Conservation (phyloP, 2,329 filamentous ascomycete species). For the Phialophora expanda region DNA sequence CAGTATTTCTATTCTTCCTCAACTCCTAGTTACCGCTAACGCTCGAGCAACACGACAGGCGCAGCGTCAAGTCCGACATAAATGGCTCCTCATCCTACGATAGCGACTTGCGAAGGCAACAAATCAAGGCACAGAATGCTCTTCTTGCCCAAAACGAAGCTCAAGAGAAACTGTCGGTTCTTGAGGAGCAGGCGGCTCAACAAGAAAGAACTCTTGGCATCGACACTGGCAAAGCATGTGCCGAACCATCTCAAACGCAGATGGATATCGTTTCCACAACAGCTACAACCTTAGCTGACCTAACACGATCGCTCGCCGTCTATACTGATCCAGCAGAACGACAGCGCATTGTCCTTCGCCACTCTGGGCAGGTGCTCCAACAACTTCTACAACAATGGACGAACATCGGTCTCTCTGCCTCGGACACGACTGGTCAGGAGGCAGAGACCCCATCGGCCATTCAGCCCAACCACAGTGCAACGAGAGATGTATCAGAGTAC, state of each 20-base stretch:
- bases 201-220: not conserved
- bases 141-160: not conserved
- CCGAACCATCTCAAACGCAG: not conserved
- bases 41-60: not conserved
- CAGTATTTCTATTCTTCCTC: not conserved
- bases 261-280: not conserved
- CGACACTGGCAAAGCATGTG: too few relatives aligned
- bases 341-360: not conserved
- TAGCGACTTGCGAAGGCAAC: not conserved
- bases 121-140: not conserved
- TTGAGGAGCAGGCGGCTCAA: not conserved
- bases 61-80: not conserved
- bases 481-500: not conserved
- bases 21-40: not conserved
- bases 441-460: not conserved
- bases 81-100: not conserved
- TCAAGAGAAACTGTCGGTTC: not conserved
- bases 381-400: conserved; percentile 3
- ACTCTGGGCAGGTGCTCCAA: not conserved
- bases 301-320: not conserved
- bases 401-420: not conserved
- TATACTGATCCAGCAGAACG: not conserved
- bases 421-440: not conserved
- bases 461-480: too few relatives aligned
- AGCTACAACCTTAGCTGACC: not conserved